Evolutionary conservation across 2,329 filamentous ascomycete species (phyloP).

Genomic region (Teratosphaeria zuluensis): DNA sequence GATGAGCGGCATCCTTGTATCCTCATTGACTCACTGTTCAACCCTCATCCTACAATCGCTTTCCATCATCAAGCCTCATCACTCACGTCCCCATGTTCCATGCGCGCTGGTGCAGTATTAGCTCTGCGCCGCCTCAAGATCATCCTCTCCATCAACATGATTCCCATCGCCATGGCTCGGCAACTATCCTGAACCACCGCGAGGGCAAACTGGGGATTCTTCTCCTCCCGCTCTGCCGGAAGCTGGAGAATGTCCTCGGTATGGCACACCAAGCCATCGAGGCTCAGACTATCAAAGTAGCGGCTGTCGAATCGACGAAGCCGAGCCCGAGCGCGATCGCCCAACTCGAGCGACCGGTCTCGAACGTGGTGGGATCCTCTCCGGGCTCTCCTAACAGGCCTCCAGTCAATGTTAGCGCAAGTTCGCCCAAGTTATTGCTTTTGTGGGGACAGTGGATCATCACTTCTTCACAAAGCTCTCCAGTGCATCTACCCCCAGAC

Average conservation of each 20-base stretch:
- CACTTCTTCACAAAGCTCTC: constrained; percentile 24
- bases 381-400: constrained; percentile 1
- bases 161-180: not conserved
- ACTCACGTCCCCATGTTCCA: constrained; percentile 2
- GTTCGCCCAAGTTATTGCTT: constrained; percentile 1
- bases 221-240: not conserved
- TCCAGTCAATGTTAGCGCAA: constrained; percentile 2
- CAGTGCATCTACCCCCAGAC: constrained; percentile 15
- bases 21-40: not conserved
- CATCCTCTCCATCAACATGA: not conserved
- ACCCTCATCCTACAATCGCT: not conserved
- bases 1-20: not conserved
- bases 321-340: not conserved
- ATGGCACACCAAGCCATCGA: constrained; percentile 1
- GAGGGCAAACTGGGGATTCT: not conserved
- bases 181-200: not conserved
- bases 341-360: constrained; percentile 4
- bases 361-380: constrained; percentile 4
- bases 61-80: not conserved
- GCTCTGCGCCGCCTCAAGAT: constrained; percentile 4
- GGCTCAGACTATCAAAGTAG: constrained; percentile 1
- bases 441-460: not conserved
- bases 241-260: not conserved
- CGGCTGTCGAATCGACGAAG: constrained; percentile 4
- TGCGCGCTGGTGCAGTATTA: constrained; percentile 8